phyloP scores from a whole-genome alignment of 2,329 filamentous ascomycete genomes.

The Fusarium sp. region DNA sequence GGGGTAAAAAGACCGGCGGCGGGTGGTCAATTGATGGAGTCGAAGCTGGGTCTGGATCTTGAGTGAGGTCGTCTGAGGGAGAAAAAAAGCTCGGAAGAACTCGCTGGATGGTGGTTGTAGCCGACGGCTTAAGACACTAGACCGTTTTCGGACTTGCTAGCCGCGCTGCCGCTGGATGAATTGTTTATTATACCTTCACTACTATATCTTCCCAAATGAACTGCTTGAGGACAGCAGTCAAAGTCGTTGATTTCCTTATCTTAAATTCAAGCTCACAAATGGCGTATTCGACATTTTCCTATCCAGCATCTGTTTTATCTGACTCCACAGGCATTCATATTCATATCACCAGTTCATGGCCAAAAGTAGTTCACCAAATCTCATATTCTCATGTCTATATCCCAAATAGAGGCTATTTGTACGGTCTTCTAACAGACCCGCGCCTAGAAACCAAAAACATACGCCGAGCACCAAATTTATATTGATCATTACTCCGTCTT shows the following conservation, averaged over 20 bases:
- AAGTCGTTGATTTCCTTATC: neutral
- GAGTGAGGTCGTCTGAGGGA: conserved; percentile 47
- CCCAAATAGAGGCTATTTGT: conserved; percentile 22
- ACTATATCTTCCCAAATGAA: neutral
- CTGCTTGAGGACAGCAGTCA: neutral
- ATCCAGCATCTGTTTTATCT: neutral
- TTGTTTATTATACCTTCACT: neutral
- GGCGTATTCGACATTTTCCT: neutral
- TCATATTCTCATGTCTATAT: conserved; percentile 37
- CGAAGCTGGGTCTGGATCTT: conserved; percentile 41
- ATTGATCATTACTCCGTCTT: conserved; percentile 13
- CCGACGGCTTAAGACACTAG: conserved; percentile 43
- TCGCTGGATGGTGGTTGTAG: conserved; percentile 49
- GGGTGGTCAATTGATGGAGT: conserved; percentile 51
- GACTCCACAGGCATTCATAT: neutral
- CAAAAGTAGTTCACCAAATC: neutral
- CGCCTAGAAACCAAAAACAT: conserved; percentile 35
- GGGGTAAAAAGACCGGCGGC: conserved; percentile 38
- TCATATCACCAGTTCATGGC: neutral
- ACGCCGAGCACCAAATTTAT: conserved; percentile 39
- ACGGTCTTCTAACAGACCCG: conserved; percentile 26
- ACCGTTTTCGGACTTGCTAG: conserved; percentile 41
- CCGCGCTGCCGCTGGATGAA: conserved; percentile 22
- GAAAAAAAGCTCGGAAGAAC: conserved; percentile 62
- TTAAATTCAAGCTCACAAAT: neutral